These are phyloP conservation scores for Pisolithus thermaeus DNA, from an alignment of 1,284 basidiomycete species.

Conservation along the genomic window DNA sequence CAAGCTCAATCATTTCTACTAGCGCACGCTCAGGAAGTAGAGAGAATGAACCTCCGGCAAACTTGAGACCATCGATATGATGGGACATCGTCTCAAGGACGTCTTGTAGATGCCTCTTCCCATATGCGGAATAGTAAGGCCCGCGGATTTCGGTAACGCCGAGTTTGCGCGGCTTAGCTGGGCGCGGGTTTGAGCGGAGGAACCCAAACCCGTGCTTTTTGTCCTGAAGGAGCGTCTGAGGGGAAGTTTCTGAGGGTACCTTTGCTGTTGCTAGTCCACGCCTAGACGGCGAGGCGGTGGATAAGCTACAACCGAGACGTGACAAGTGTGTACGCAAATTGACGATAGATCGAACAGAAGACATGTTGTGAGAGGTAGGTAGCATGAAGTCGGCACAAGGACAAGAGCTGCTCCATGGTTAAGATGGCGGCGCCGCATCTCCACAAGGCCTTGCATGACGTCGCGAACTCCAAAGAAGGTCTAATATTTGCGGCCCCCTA, in stretches of 20 bases:
- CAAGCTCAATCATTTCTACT: not conserved
- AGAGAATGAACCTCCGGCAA: constrained; percentile 41
- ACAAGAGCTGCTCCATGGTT: no score
- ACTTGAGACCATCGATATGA: constrained; percentile 44
- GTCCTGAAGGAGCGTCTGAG: not conserved
- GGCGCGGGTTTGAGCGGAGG: not conserved
- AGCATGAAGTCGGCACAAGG: not conserved
- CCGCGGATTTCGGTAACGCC: constrained; percentile 1
- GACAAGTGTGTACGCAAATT: not conserved
- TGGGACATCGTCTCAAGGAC: constrained; percentile 33
- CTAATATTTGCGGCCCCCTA: no score
- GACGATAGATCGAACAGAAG: not conserved
- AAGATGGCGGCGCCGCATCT: no score
- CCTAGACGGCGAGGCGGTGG: not conserved
- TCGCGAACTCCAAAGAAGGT: no score
- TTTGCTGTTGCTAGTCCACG: not conserved
- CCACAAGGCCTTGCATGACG: no score
- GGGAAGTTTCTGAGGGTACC: not conserved
- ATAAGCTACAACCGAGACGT: not conserved
- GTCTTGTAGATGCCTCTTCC: constrained; percentile 35
- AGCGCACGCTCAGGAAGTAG: constrained; percentile 32
- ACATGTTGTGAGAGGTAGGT: not conserved
- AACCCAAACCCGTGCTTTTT: not conserved
- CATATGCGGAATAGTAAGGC: constrained; percentile 36
- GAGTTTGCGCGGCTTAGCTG: not conserved